phyloP scores from a whole-genome alignment of 2,329 filamentous ascomycete species.

The Paecilomyces dactylethromorphus region DNA sequence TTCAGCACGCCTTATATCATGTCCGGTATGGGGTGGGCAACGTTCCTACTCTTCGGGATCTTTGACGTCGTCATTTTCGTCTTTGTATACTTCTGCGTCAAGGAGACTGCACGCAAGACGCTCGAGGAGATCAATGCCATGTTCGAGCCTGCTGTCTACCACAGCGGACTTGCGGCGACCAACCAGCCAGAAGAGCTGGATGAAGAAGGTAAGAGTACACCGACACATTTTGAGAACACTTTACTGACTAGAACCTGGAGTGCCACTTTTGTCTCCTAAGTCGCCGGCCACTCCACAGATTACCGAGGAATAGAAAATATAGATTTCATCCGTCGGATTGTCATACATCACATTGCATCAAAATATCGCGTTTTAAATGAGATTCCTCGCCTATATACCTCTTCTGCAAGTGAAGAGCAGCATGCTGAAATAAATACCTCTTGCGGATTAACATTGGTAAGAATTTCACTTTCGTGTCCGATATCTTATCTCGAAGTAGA shows the following conservation, averaged over 20 bases:
- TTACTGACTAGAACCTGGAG: background rate
- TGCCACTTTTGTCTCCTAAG: background rate
- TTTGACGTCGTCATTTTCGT: constrained; percentile 40
- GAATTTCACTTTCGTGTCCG: no score
- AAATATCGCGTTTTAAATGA: no score
- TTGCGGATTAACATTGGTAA: no score
- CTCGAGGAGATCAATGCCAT: constrained; percentile 52
- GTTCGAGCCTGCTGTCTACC: constrained; percentile 36
- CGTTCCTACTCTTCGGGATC: constrained; percentile 37
- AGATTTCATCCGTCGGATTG: background rate
- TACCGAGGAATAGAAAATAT: background rate
- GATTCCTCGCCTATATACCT: no score
- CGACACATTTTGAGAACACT: background rate
- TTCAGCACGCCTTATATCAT: constrained; percentile 39
- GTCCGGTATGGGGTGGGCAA: constrained; percentile 41
- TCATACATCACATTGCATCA: background rate
- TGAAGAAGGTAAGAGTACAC: background rate
- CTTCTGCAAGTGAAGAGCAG: no score
- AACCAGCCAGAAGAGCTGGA: background rate
- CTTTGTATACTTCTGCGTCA: constrained; percentile 49
- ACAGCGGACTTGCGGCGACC: background rate
- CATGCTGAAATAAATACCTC: no score
- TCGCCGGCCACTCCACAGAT: background rate
- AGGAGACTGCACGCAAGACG: constrained; percentile 49
- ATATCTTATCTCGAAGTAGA: no score